Conservation (phyloP, 139 green algal genomes). For the Chlamydomonas eustigma region DNA sequence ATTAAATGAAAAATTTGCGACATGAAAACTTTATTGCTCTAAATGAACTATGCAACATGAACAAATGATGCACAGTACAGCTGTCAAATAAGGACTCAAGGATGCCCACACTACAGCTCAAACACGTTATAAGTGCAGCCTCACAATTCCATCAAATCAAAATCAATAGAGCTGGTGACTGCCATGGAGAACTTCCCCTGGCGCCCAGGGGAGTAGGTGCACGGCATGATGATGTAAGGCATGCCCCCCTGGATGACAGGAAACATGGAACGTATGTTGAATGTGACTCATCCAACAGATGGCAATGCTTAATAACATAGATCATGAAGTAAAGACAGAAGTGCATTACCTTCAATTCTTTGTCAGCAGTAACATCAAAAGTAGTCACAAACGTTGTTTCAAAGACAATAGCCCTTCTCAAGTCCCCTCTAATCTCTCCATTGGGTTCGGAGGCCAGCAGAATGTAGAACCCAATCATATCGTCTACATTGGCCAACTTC, state of each 20-base stretch:
- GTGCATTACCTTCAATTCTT: conserved; percentile 32
- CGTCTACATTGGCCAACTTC: conserved; percentile 25
- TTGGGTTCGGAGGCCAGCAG: conserved; percentile 27
- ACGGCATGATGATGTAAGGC: conserved; percentile 51
- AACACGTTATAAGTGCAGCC: no score
- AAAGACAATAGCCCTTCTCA: conserved; percentile 24
- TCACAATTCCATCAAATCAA: conserved; percentile 22
- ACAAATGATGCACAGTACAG: no score
- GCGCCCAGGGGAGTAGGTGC: conserved; percentile 42
- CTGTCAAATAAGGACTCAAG: no score
- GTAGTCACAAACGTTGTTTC: conserved; percentile 41
- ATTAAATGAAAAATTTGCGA: no score
- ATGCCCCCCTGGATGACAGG: not conserved
- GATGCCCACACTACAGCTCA: no score
- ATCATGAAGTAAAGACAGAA: no score
- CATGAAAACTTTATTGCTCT: no score
- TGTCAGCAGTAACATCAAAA: conserved; percentile 22
- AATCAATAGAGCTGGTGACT: conserved; percentile 12
- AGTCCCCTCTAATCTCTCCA: conserved; percentile 33
- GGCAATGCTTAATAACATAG: no score
- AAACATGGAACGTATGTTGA: no score
- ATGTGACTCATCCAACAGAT: no score
- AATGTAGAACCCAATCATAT: conserved; percentile 59
- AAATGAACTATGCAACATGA: no score
- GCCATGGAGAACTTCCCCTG: conserved; percentile 19